These are phyloP conservation scores for Maudiozyma humilis DNA, from an alignment of 1,139 yeast genomes.

Conservation along the genomic window DNA sequence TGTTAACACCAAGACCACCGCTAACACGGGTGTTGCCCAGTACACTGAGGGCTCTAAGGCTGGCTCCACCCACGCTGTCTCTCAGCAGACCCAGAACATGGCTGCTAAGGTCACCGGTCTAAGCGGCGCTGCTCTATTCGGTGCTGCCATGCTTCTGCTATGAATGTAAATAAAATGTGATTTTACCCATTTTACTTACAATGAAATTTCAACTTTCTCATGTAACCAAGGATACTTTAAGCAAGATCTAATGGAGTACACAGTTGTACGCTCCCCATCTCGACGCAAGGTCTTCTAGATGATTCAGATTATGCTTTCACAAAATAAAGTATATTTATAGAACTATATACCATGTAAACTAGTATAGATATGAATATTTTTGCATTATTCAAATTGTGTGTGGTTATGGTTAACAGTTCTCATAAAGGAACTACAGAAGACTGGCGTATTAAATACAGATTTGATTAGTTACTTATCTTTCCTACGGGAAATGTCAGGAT, in stretches of 20 bases:
- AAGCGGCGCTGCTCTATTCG: conserved; percentile 8
- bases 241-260: neutral
- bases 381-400: too few relatives aligned
- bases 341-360: neutral
- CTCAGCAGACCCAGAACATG: conserved; percentile 7
- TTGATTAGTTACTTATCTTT: too few relatives aligned
- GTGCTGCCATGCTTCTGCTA: conserved; percentile 8
- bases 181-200: neutral
- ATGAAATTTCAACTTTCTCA: neutral
- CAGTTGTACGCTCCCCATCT: neutral
- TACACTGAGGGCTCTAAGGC: neutral
- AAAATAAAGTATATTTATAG: neutral
- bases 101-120: conserved; percentile 6
- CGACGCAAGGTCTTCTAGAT: neutral
- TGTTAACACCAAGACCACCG: conserved; percentile 1
- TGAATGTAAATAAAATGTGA: neutral
- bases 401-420: too few relatives aligned
- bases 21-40: neutral
- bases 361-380: neutral
- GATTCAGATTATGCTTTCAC: neutral
- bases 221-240: neutral
- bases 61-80: conserved; percentile 1
- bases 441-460: too few relatives aligned
- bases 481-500: too few relatives aligned
- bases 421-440: too few relatives aligned